Evolutionary conservation across 805 yeast species (phyloP).

Genomic region (Ogataea nakhonphanomensis): DNA sequence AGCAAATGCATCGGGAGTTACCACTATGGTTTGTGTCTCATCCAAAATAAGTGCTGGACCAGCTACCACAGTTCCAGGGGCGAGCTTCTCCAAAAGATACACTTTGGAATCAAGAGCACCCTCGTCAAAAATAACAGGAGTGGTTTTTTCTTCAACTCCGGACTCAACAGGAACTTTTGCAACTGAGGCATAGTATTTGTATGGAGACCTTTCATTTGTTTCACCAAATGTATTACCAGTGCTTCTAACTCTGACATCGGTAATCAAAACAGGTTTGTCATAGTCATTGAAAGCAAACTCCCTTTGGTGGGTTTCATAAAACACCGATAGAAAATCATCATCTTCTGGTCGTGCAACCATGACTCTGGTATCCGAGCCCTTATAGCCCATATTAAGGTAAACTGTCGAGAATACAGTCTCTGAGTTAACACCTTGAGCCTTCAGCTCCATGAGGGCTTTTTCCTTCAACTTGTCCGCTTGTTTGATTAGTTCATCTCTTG

Average conservation of each 20-base stretch:
- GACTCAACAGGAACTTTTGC: constrained; percentile 71
- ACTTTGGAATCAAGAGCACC: constrained; percentile 33
- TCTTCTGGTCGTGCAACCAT: constrained; percentile 45
- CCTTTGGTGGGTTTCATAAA: constrained; percentile 49
- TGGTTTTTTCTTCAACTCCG: constrained; percentile 45
- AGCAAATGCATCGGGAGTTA: constrained; percentile 34
- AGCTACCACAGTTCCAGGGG: constrained; percentile 43
- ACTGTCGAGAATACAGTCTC: constrained; percentile 20
- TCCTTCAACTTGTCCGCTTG: constrained; percentile 18
- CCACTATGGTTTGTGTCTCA: constrained; percentile 36
- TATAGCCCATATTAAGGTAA: constrained; percentile 69
- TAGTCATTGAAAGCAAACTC: constrained; percentile 65
- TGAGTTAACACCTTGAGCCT: constrained; percentile 10
- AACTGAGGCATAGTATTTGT: constrained; percentile 5
- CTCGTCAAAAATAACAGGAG: constrained; percentile 33
- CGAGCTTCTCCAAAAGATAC: constrained; percentile 45
- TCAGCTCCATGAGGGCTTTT: constrained; percentile 25
- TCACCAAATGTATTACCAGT: constrained; percentile 1
- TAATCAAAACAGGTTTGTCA: constrained; percentile 54
- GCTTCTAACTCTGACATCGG: constrained; percentile 43
- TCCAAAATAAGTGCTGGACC: constrained; percentile 46
- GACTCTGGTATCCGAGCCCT: constrained; percentile 76
- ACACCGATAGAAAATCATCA: constrained; percentile 38
- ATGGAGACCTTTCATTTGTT: constrained; percentile 14
- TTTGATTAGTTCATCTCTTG: constrained; percentile 9